phyloP scores from a whole-genome alignment of 2,329 filamentous ascomycete species.

The Fusarium albosuccineum region DNA sequence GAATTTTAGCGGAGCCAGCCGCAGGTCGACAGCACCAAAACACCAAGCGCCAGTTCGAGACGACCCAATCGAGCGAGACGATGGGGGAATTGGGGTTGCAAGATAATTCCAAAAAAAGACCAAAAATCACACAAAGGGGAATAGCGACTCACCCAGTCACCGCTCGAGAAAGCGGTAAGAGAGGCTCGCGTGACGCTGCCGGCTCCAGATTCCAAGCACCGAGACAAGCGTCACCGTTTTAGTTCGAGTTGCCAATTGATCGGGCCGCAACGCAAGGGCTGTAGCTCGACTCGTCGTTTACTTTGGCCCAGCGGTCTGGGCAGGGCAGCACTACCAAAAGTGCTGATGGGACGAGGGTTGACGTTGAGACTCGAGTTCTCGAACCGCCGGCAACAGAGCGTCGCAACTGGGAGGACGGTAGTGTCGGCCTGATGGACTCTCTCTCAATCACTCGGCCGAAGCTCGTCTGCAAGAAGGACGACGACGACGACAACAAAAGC shows the following conservation, averaged over 20 bases:
- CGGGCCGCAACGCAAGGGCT: slow-evolving; percentile 39
- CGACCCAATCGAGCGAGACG: slow-evolving; percentile 11
- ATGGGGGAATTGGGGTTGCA: slow-evolving; percentile 5
- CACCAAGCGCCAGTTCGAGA: slow-evolving; percentile 16
- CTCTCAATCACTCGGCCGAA: slow-evolving; percentile 34
- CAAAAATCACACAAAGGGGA: slow-evolving; percentile 8
- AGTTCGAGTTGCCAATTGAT: slow-evolving; percentile 33
- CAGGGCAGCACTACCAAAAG: slow-evolving; percentile 6
- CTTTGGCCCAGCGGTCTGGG: slow-evolving; percentile 11
- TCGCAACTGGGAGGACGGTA: background rate
- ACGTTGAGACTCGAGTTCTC: slow-evolving; percentile 11
- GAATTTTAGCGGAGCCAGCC: slow-evolving; percentile 37
- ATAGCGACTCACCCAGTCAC: slow-evolving; percentile 25
- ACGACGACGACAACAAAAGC: slow-evolving; percentile 17
- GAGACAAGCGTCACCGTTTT: slow-evolving; percentile 29
- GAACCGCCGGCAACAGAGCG: background rate
- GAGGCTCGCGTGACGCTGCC: slow-evolving; percentile 1
- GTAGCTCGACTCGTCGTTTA: slow-evolving; percentile 17
- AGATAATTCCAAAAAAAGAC: slow-evolving; percentile 1
- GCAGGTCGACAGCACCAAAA: slow-evolving; percentile 28
- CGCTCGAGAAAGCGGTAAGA: slow-evolving; percentile 9
- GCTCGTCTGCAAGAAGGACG: slow-evolving; percentile 23
- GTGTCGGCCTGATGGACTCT: slow-evolving; percentile 16
- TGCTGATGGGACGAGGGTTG: slow-evolving; percentile 6
- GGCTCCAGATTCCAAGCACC: slow-evolving; percentile 25